Conservation (phyloP, 2,329 filamentous ascomycete genomes). For the Monascus ruber region DNA sequence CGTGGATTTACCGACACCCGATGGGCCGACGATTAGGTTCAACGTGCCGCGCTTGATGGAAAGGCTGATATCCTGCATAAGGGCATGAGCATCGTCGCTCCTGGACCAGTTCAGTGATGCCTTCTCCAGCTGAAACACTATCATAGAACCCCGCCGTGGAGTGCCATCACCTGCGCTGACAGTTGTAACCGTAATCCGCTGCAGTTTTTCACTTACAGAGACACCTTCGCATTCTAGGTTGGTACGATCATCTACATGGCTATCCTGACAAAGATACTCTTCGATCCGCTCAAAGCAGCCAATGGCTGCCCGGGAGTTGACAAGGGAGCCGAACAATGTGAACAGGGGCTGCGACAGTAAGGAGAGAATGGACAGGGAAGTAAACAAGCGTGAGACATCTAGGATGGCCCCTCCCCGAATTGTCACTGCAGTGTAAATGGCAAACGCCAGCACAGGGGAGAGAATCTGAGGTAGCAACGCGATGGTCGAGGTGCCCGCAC, state of each 20-base stretch:
- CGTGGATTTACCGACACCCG: slow-evolving; percentile 37
- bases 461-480: not conserved
- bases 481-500: slow-evolving; percentile 5
- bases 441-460: slow-evolving; percentile 8
- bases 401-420: slow-evolving; percentile 6
- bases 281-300: slow-evolving; percentile 33
- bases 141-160: slow-evolving; percentile 4
- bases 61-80: slow-evolving; percentile 7
- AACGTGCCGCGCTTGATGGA: slow-evolving; percentile 4
- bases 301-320: slow-evolving; percentile 23
- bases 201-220: not conserved
- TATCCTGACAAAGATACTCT: slow-evolving; percentile 11
- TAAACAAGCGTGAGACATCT: slow-evolving; percentile 3
- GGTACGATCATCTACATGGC: slow-evolving; percentile 1
- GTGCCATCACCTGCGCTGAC: not conserved
- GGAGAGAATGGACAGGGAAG: slow-evolving; percentile 11
- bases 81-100: slow-evolving; percentile 2
- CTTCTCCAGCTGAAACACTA: slow-evolving; percentile 20
- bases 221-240: not conserved
- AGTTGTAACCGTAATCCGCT: not conserved
- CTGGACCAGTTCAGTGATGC: slow-evolving; percentile 13
- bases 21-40: slow-evolving; percentile 27
- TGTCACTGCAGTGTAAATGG: slow-evolving; percentile 13
- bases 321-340: slow-evolving; percentile 16
- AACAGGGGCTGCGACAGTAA: slow-evolving; percentile 18